Evolutionary conservation across 345 rosid genomes (phyloP), one percentile per base, ranked within the genome.

Genomic region (Hibiscus syriacus): DNA sequence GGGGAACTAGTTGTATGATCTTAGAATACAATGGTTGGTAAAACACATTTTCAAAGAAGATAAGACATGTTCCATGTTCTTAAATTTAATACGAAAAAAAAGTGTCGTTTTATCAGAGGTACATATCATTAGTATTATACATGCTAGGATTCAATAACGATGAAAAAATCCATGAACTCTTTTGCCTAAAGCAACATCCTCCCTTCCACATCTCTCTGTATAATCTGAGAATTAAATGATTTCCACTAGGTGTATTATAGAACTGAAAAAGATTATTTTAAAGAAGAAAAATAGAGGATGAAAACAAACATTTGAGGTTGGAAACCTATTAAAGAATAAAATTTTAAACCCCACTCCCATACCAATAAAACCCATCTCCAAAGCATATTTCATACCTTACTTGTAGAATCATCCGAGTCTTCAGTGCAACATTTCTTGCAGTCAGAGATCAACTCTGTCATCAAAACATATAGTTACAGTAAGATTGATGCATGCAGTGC

Each of bases 391-490:
- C 67, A 64, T 77, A 89, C 99, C 98, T 94, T 91, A 77, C 88
- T 89, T 62, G 73, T 81, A 56, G 96, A 86, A 72, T 94, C 96
- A 72, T 94, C 95, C 13, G 92, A 82, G 67, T 91, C 99, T 82
- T 94, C 98, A 2, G 95, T 85, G 79, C 99, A 94, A 75, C 99
- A 91, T 66, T 87, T 91, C 81, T 87, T 72, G 83, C 99, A 94
- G 73, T 91, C 98, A 68, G 95, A 89, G 54, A 94, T 84, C 77
- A 94, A 76, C 74, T 89, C 96, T 94, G 95, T 85, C 79, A 69
- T 71, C 41, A 79, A 68, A 78, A 70, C 32, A 66, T 26, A 43
- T 3, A 65, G n/a, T 39, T 72, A 19, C 8, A 59, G 12, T 30
- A 19, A 23, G 45, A 46, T 14, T 11, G 39, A 29, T 19, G 52